Evolutionary conservation across 441 rosid species (phyloP).

Genomic region (Omphalea diandra): DNA sequence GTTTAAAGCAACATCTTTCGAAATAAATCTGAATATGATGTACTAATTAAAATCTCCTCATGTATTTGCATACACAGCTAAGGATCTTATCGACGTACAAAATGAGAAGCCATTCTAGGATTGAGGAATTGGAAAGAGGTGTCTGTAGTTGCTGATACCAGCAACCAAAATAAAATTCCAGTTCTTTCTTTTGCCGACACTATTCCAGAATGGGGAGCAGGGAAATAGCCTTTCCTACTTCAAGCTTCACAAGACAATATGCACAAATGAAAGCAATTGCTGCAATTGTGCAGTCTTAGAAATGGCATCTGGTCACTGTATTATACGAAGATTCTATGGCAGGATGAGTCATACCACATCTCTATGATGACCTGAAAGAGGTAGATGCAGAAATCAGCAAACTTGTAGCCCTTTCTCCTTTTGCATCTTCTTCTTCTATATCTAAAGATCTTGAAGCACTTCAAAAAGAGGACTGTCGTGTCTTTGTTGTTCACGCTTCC

Average conservation of each 20-base stretch:
- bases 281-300: slow-evolving; percentile 25
- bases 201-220: slow-evolving; percentile 27
- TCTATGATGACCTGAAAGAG: slow-evolving; percentile 20
- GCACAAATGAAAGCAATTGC: slow-evolving; percentile 35
- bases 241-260: slow-evolving; percentile 25
- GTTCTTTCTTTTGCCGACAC: slow-evolving; percentile 23
- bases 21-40: not conserved
- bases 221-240: slow-evolving; percentile 22
- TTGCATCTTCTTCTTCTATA: slow-evolving; percentile 6
- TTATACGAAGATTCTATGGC: slow-evolving; percentile 25
- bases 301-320: slow-evolving; percentile 28
- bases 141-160: slow-evolving; percentile 22
- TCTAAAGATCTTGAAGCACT: slow-evolving; percentile 20
- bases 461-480: slow-evolving; percentile 21
- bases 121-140: slow-evolving; percentile 30
- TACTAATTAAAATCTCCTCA: too few species aligned
- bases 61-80: slow-evolving; percentile 1
- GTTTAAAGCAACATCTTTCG: too few species aligned
- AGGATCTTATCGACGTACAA: slow-evolving; percentile 17
- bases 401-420: slow-evolving; percentile 19
- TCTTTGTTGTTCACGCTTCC: slow-evolving; percentile 33
- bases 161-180: slow-evolving; percentile 21
- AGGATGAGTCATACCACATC: slow-evolving; percentile 14
- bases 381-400: slow-evolving; percentile 14
- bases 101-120: slow-evolving; percentile 32